Conservation (phyloP, 2,329 filamentous ascomycete species). For the Juglanconis sp. region DNA sequence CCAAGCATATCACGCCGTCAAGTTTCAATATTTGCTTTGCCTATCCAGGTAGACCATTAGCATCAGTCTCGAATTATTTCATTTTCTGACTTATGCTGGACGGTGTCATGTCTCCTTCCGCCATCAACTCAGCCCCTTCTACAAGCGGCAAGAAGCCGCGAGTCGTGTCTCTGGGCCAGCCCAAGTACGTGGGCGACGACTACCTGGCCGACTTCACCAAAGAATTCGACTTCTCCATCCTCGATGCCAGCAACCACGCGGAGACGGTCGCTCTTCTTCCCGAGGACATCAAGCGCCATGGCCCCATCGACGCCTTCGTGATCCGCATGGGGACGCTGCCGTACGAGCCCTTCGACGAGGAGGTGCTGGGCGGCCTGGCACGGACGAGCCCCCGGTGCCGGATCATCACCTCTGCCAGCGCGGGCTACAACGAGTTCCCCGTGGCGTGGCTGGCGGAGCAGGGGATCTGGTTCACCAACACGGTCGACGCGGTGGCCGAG, state of each 20-base stretch:
- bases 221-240: constrained; percentile 37
- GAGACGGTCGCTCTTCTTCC: constrained; percentile 36
- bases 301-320: constrained; percentile 45
- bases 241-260: constrained; percentile 34
- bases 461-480: constrained; percentile 53
- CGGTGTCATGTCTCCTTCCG: neutral
- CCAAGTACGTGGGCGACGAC: constrained; percentile 35
- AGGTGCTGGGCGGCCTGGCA: constrained; percentile 36
- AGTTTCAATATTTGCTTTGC: too few relatives aligned
- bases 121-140: neutral
- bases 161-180: constrained; percentile 39
- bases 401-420: constrained; percentile 36
- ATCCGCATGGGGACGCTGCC: constrained; percentile 47
- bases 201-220: constrained; percentile 37
- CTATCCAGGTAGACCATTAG: too few relatives aligned
- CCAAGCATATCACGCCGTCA: too few relatives aligned
- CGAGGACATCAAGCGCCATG: constrained; percentile 30
- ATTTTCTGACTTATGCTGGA: too few relatives aligned
- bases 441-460: constrained; percentile 39
- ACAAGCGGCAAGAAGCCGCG: constrained; percentile 30
- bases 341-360: constrained; percentile 48
- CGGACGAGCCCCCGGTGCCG: constrained; percentile 31
- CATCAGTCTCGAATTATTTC: too few relatives aligned
- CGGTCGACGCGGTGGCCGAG: constrained; percentile 49
- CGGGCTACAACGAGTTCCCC: constrained; percentile 47